These are phyloP conservation scores for Kluyveromyces nonfermentans DNA, from an alignment of 805 yeast species.

Conservation along the genomic window DNA sequence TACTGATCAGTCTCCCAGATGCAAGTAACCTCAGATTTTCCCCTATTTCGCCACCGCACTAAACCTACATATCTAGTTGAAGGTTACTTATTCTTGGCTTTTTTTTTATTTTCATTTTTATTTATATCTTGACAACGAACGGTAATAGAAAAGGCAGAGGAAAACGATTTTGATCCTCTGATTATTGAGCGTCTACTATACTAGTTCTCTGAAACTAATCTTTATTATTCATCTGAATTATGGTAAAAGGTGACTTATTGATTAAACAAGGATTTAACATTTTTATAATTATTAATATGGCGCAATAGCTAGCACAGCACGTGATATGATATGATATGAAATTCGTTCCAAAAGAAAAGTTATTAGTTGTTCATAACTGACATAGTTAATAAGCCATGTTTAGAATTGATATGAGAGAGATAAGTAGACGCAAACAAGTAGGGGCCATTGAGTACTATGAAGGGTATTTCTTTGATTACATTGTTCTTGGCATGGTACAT, in stretches of 20 bases:
- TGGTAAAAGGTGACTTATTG: no score
- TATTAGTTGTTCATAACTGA: background rate
- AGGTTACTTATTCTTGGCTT: background rate
- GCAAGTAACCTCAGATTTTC: background rate
- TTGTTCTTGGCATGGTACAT: constrained; percentile 5
- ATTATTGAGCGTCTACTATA: no score
- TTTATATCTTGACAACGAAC: background rate
- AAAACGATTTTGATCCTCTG: no score
- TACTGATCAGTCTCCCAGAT: background rate
- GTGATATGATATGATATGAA: no score
- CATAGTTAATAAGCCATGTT: background rate
- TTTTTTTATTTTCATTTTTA: background rate
- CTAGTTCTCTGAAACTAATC: no score
- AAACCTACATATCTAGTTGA: no score
- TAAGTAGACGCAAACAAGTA: background rate
- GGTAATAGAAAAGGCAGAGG: background rate
- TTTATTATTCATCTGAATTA: no score
- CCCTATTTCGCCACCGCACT: background rate
- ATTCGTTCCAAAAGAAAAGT: background rate
- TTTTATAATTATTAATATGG: no score
- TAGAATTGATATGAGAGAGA: background rate
- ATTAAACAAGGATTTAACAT: no score
- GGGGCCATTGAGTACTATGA: background rate
- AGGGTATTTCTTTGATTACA: background rate
- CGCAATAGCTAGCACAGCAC: no score